Conservation (phyloP, 2,329 filamentous ascomycete species). For the Periconia sp. region DNA sequence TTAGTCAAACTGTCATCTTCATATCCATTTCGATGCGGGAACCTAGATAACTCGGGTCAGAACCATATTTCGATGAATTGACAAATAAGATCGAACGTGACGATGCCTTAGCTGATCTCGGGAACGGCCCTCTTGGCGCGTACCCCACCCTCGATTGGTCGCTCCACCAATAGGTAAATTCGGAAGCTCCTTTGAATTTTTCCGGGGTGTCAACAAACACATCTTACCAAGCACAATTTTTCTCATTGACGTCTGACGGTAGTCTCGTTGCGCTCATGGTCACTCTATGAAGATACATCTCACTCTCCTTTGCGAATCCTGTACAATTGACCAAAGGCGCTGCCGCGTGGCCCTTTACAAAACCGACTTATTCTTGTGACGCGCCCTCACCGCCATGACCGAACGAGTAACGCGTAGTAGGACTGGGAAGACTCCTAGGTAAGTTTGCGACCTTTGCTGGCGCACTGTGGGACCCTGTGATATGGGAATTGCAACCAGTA, state of each 20-base stretch:
- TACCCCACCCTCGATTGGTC: slow-evolving; percentile 8
- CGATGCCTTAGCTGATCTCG: too few species aligned
- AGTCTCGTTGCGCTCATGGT: slow-evolving; percentile 13
- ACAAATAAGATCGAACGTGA: too few species aligned
- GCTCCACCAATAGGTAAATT: background rate
- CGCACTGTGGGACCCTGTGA: too few species aligned
- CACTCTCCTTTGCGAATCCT: too few species aligned
- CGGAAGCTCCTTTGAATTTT: slow-evolving; percentile 6
- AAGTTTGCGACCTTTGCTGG: slow-evolving; percentile 26
- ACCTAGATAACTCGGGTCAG: too few species aligned
- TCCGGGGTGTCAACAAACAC: slow-evolving; percentile 30
- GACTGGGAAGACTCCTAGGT: slow-evolving; percentile 57
- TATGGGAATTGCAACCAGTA: slow-evolving; percentile 6
- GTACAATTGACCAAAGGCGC: too few species aligned
- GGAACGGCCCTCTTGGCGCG: background rate
- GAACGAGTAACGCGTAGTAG: slow-evolving; percentile 54
- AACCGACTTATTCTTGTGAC: too few species aligned
- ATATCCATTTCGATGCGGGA: too few species aligned
- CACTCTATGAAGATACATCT: slow-evolving; percentile 11
- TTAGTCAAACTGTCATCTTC: too few species aligned
- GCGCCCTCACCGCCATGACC: slow-evolving; percentile 34
- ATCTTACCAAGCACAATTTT: slow-evolving; percentile 3
- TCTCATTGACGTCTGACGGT: slow-evolving; percentile 15
- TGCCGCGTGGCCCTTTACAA: too few species aligned
- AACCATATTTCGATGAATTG: too few species aligned